Evolutionary conservation across 2,329 filamentous ascomycete species (phyloP).

Genomic region (Chrysoporthe austroafricana): DNA sequence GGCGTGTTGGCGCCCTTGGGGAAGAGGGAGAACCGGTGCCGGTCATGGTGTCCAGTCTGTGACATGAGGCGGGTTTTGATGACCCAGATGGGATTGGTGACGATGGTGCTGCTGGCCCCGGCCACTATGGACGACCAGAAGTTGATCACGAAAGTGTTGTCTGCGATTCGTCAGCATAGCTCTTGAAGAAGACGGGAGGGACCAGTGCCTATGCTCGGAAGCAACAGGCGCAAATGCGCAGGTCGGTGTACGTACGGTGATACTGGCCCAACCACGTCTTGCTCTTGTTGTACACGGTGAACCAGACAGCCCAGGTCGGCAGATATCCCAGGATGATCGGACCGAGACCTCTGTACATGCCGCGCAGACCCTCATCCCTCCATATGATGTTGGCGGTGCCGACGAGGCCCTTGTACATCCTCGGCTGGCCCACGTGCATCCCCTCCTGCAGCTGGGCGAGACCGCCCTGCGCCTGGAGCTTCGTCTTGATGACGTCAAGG

Average conservation of each 20-base stretch:
- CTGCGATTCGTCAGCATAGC: slow-evolving; percentile 46
- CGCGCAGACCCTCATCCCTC: slow-evolving; percentile 83
- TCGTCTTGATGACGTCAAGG: slow-evolving; percentile 98
- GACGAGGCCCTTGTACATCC: slow-evolving; percentile 82
- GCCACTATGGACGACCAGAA: slow-evolving; percentile 90
- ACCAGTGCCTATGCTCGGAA: background rate
- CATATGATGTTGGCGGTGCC: slow-evolving; percentile 88
- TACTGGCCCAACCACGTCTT: slow-evolving; percentile 73
- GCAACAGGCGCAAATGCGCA: slow-evolving; percentile 1
- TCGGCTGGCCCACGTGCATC: slow-evolving; percentile 52
- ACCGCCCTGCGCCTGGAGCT: slow-evolving; percentile 91
- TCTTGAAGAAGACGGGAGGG: background rate
- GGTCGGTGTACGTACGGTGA: slow-evolving; percentile 54
- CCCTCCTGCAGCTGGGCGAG: slow-evolving; percentile 62
- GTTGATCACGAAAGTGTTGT: slow-evolving; percentile 77
- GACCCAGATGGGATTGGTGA: slow-evolving; percentile 98
- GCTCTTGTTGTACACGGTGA: slow-evolving; percentile 92
- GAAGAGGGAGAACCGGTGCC: slow-evolving; percentile 49
- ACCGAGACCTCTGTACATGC: slow-evolving; percentile 90
- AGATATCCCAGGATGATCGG: slow-evolving; percentile 95
- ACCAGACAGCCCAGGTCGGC: slow-evolving; percentile 97
- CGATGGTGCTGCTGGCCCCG: slow-evolving; percentile 88
- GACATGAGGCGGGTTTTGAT: slow-evolving; percentile 99
- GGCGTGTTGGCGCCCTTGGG: slow-evolving; percentile 58
- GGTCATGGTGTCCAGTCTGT: slow-evolving; percentile 62